phyloP scores from a whole-genome alignment of 805 yeast genomes.

The Wickerhamiella domercqiae region DNA sequence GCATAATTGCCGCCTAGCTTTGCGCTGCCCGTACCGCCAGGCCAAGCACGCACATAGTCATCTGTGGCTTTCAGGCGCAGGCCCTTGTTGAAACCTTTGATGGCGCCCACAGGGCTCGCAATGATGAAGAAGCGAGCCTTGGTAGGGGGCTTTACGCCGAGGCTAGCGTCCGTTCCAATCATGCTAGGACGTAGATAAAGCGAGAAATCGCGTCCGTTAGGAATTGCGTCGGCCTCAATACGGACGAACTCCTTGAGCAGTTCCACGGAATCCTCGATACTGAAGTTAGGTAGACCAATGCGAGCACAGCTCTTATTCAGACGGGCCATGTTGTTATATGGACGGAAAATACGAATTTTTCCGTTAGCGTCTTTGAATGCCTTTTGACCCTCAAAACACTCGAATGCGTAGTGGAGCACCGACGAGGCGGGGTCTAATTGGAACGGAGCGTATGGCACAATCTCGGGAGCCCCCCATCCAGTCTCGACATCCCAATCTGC shows the following conservation, averaged over 20 bases:
- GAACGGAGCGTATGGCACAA: conserved; percentile 70
- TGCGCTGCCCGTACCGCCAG: conserved; percentile 95
- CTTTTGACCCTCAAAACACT: conserved; percentile 90
- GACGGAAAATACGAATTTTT: conserved; percentile 70
- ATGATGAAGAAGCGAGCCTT: conserved; percentile 74
- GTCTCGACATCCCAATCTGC: conserved; percentile 60
- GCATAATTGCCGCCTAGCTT: conserved; percentile 97
- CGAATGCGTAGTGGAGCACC: conserved; percentile 91
- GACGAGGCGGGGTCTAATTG: conserved; percentile 75
- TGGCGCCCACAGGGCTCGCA: conserved; percentile 93
- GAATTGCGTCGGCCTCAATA: conserved; percentile 64
- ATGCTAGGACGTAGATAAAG: conserved; percentile 87
- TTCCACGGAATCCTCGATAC: conserved; percentile 58
- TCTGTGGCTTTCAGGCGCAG: conserved; percentile 90
- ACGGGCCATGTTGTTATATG: conserved; percentile 81
- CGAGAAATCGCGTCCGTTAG: conserved; percentile 76
- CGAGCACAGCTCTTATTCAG: conserved; percentile 81
- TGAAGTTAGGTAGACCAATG: conserved; percentile 79
- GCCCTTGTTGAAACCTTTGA: conserved; percentile 82
- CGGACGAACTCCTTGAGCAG: conserved; percentile 61
- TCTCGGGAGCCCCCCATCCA: conserved; percentile 87
- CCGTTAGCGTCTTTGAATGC: conserved; percentile 54
- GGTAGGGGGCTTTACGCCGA: conserved; percentile 75
- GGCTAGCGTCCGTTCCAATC: conserved; percentile 77
- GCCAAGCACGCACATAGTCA: conserved; percentile 97